Conservation (phyloP, 148 eudicot species). For the Suaeda aralocaspica region DNA sequence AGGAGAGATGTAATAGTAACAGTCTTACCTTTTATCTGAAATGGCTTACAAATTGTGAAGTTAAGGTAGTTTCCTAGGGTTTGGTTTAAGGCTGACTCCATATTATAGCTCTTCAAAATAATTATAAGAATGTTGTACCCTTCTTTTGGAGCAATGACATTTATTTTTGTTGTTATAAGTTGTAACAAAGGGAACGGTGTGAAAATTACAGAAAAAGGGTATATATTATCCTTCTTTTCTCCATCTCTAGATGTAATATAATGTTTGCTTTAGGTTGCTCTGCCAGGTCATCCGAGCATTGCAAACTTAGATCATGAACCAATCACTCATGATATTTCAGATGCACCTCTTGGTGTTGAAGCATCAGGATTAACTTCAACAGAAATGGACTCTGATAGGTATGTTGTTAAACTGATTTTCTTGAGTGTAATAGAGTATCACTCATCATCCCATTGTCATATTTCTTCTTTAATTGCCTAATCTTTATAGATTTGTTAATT, state of each 20-base stretch:
- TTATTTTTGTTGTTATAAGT: neutral
- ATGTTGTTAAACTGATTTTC: constrained; percentile 4
- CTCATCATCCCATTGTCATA: no score
- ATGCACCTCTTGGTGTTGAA: constrained; percentile 29
- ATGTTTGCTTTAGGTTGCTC: constrained; percentile 8
- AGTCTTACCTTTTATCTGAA: neutral
- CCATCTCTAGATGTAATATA: constrained; percentile 1
- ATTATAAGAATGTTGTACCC: neutral
- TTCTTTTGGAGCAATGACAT: neutral
- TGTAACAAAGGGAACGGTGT: neutral
- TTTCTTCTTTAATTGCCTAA: no score
- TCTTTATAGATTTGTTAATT: no score
- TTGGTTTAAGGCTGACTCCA: neutral
- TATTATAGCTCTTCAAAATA: neutral
- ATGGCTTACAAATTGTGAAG: neutral
- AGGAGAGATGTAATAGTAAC: neutral
- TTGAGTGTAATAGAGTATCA: neutral
- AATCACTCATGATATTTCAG: constrained; percentile 22
- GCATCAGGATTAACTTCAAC: constrained; percentile 15
- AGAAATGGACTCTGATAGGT: constrained; percentile 29
- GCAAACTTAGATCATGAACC: constrained; percentile 11
- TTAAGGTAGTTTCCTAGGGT: neutral
- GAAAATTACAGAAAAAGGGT: neutral
- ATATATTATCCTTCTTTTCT: neutral
- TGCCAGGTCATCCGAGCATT: constrained; percentile 13